Percentiles rank a stretch among this genome's conserved stretches.
These are phyloP conservation scores for Exophiala sp. DNA, from an alignment of 2,329 filamentous ascomycete genomes.

Conservation along the genomic window DNA sequence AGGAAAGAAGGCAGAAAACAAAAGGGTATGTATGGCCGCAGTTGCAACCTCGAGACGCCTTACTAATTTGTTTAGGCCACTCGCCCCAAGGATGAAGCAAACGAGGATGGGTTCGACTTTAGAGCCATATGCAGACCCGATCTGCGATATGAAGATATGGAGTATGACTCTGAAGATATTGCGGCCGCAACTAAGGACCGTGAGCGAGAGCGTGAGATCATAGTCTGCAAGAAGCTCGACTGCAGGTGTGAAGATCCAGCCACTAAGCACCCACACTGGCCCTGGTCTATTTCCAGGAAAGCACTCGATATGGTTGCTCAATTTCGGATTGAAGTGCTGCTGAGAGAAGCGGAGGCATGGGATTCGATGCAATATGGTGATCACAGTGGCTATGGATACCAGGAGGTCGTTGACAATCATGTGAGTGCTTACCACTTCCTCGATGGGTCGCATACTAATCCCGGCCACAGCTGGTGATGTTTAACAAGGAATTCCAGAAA, in stretches of 20 bases:
- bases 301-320: not conserved
- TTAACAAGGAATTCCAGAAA: constrained; percentile 3
- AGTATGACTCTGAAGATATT: not conserved
- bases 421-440: not conserved
- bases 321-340: constrained; percentile 3
- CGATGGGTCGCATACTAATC: not conserved
- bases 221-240: not conserved
- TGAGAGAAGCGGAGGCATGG: no score
- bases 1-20: not conserved
- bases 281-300: constrained; percentile 7
- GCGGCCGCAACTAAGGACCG: not conserved
- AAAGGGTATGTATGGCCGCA: no score
- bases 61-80: not conserved
- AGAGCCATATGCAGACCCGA: constrained; percentile 2
- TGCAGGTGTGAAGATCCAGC: constrained; percentile 8
- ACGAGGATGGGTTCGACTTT: not conserved
- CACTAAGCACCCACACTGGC: constrained; percentile 1
- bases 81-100: not conserved
- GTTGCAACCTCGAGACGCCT: no score
- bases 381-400: constrained; percentile 9
- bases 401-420: constrained; percentile 18
- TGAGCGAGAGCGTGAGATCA: not conserved
- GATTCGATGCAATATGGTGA: constrained; percentile 4
- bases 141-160: no score
- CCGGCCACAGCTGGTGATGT: not conserved